Evolutionary conservation across 495 filamentous ascomycete species (phyloP).

Genomic region (Trichoderma gamsii): DNA sequence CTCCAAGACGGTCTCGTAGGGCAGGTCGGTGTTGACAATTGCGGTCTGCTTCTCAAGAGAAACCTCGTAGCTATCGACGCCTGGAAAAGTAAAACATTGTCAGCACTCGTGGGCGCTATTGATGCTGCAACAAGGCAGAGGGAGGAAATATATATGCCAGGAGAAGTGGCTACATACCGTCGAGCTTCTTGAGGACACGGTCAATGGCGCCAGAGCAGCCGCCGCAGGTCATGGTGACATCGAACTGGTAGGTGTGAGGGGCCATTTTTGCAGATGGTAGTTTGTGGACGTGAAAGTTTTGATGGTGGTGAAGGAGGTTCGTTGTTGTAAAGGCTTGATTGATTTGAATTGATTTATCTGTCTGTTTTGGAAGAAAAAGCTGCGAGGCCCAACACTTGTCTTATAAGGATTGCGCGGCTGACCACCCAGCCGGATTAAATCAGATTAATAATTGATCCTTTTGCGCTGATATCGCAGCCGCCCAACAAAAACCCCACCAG

Average conservation of each 20-base stretch:
- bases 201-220: constrained; percentile 66
- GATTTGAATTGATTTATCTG: too few relatives aligned
- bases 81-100: constrained; percentile 37
- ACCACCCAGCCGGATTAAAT: background rate
- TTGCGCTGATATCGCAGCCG: background rate
- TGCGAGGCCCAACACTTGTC: background rate
- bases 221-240: constrained; percentile 58
- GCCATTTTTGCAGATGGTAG: constrained; percentile 33
- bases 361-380: background rate
- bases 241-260: constrained; percentile 58
- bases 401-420: background rate
- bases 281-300: too few relatives aligned
- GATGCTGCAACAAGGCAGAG: background rate
- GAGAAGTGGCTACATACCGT: constrained; percentile 53
- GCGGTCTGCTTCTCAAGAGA: constrained; percentile 79
- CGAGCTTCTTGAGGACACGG: constrained; percentile 88
- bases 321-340: too few relatives aligned
- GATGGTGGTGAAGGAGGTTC: too few relatives aligned
- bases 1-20: constrained; percentile 74
- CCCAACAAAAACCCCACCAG: background rate
- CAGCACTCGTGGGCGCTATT: background rate
- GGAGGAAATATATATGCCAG: background rate
- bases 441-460: background rate
- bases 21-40: constrained; percentile 61
- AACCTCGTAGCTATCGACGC: constrained; percentile 79